Conservation (phyloP, 139 green algal genomes). For the Zygnema circumcarinatum region DNA sequence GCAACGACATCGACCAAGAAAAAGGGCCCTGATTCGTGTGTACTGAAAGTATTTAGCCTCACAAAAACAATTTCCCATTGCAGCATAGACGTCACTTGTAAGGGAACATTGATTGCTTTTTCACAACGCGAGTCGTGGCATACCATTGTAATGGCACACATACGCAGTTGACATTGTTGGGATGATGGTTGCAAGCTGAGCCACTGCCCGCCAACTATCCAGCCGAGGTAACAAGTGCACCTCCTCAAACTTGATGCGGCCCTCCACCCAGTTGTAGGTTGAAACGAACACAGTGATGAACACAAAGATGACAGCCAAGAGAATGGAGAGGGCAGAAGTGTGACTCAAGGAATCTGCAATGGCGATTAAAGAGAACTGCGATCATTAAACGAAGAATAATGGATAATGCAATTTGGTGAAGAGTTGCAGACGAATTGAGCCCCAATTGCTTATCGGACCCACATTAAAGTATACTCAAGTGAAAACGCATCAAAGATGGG, state of each 20-base stretch:
- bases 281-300: background rate
- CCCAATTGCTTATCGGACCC: background rate
- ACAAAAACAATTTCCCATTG: too few relatives aligned
- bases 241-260: too few relatives aligned
- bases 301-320: conserved; percentile 39
- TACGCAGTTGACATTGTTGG: conserved; percentile 43
- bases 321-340: conserved; percentile 33
- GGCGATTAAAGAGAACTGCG: background rate
- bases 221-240: too few relatives aligned
- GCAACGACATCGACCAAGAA: too few relatives aligned
- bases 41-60: too few relatives aligned
- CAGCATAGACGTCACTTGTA: too few relatives aligned
- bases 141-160: conserved; percentile 48
- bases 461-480: background rate
- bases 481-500: background rate
- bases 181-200: conserved; percentile 31
- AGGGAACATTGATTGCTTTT: too few relatives aligned
- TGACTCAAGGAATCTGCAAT: conserved; percentile 21
- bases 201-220: background rate
- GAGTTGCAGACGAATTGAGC: background rate
- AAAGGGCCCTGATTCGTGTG: too few relatives aligned
- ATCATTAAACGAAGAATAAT: background rate
- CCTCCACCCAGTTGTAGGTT: background rate
- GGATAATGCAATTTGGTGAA: too few relatives aligned
- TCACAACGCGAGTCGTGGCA: too few relatives aligned